Percentiles rank a stretch among this genome's conserved stretches.
Evolutionary conservation across 2,329 filamentous ascomycete genomes (phyloP).

Genomic region (Paramyrothecium sp.): DNA sequence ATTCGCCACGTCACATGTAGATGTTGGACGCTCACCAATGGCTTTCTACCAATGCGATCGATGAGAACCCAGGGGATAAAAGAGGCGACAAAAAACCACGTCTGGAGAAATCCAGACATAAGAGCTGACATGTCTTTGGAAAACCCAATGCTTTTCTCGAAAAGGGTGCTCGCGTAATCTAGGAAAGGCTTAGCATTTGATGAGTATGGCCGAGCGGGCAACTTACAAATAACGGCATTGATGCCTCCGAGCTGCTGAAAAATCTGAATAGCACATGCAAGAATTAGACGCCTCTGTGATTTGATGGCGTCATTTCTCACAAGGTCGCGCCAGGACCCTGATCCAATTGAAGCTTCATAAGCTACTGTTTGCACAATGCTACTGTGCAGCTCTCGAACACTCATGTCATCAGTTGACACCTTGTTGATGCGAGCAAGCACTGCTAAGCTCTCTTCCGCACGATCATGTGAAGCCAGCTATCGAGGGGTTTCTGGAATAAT

Average conservation of each 20-base stretch:
- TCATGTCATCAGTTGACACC: conserved; percentile 14
- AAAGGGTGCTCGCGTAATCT: conserved; percentile 45
- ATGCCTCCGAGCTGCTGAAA: conserved; percentile 48
- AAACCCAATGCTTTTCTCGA: conserved; percentile 42
- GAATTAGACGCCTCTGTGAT: conserved; percentile 25
- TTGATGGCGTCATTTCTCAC: conserved; percentile 30
- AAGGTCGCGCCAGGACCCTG: conserved; percentile 25
- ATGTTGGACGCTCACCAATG: conserved; percentile 23
- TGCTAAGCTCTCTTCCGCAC: conserved; percentile 31
- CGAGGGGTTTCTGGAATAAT: conserved; percentile 42
- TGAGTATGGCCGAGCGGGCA: not conserved
- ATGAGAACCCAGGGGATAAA: conserved; percentile 47
- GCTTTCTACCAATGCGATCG: conserved; percentile 42
- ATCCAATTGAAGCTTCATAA: conserved; percentile 27
- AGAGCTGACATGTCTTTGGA: conserved; percentile 42
- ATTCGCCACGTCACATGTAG: not conserved
- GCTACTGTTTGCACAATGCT: conserved; percentile 29
- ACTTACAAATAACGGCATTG: conserved; percentile 44
- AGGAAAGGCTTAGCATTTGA: not conserved
- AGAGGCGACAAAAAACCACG: conserved; percentile 38
- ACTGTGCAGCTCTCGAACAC: conserved; percentile 21
- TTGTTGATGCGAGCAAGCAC: conserved; percentile 35
- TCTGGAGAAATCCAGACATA: conserved; percentile 52
- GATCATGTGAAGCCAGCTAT: conserved; percentile 38
- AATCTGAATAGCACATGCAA: conserved; percentile 27